Conservation (phyloP, 495 filamentous ascomycete genomes). For the Daldinia loculata region DNA sequence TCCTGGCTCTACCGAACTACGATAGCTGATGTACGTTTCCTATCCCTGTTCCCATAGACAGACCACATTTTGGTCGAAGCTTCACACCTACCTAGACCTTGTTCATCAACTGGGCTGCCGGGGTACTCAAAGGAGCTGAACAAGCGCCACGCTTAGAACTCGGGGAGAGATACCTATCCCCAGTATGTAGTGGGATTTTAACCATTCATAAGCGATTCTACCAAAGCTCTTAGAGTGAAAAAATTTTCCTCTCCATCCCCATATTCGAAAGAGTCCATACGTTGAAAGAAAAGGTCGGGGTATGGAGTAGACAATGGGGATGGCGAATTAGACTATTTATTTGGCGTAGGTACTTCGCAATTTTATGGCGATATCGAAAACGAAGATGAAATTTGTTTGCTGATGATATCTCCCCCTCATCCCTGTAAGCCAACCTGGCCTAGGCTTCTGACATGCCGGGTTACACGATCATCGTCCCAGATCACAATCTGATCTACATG, state of each 20-base stretch:
- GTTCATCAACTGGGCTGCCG: slow-evolving; percentile 11
- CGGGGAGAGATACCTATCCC: slow-evolving; percentile 7
- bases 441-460: slow-evolving; percentile 13
- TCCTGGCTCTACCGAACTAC: slow-evolving; percentile 37
- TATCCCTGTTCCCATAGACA: slow-evolving; percentile 17
- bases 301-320: slow-evolving; percentile 34
- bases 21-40: slow-evolving; percentile 4
- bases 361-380: slow-evolving; percentile 19
- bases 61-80: slow-evolving; percentile 24
- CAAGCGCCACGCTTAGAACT: slow-evolving; percentile 7
- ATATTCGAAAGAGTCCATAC: slow-evolving; percentile 5
- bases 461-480: slow-evolving; percentile 34
- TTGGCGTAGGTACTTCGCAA: slow-evolving; percentile 13
- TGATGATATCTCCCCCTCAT: not conserved
- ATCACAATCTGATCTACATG: slow-evolving; percentile 37
- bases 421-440: slow-evolving; percentile 11
- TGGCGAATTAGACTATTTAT: slow-evolving; percentile 16
- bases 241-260: slow-evolving; percentile 26
- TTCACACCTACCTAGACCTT: slow-evolving; percentile 16
- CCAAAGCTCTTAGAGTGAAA: slow-evolving; percentile 5
- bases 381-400: slow-evolving; percentile 20
- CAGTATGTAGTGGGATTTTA: slow-evolving; percentile 16
- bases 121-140: slow-evolving; percentile 19
- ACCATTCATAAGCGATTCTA: slow-evolving; percentile 20
- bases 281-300: slow-evolving; percentile 22